Evolutionary conservation across 768 basidiomycete species (phyloP).

Genomic region (Termitomyces bulborhizus): DNA sequence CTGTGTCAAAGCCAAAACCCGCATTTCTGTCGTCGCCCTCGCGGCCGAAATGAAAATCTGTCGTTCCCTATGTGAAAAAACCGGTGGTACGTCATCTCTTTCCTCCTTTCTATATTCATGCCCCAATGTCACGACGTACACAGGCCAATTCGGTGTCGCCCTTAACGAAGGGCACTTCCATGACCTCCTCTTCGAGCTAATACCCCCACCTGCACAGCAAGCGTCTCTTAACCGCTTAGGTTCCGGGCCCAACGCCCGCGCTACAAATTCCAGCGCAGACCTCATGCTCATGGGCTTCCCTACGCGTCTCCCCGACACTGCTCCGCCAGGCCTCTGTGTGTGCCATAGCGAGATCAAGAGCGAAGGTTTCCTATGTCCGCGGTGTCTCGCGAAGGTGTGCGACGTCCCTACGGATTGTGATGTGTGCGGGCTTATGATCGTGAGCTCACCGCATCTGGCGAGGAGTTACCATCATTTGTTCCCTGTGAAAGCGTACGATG

Average conservation of each 20-base stretch:
- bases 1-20: slow-evolving; percentile 77
- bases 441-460: slow-evolving; percentile 95
- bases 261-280: slow-evolving; percentile 67
- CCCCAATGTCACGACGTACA: slow-evolving; percentile 5
- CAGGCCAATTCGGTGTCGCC: slow-evolving; percentile 91
- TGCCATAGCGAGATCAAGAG: slow-evolving; percentile 92
- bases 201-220: slow-evolving; percentile 88
- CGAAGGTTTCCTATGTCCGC: slow-evolving; percentile 92
- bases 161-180: slow-evolving; percentile 97
- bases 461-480: slow-evolving; percentile 95
- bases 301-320: slow-evolving; percentile 79
- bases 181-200: slow-evolving; percentile 90
- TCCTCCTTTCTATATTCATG: slow-evolving; percentile 2
- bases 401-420: slow-evolving; percentile 98
- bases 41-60: slow-evolving; percentile 99
- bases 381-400: slow-evolving; percentile 90
- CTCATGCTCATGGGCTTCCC: slow-evolving; percentile 99
- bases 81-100: slow-evolving; percentile 59
- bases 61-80: slow-evolving; percentile 84
- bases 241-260: slow-evolving; percentile 34
- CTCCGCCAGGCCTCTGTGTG: slow-evolving; percentile 79
- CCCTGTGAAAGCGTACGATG: slow-evolving; percentile 80
- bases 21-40: slow-evolving; percentile 89
- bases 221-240: slow-evolving; percentile 37
- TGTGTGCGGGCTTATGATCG: slow-evolving; percentile 96